Evolutionary conservation across 2,329 filamentous ascomycete genomes (phyloP).

Genomic region (Rutstroemia sp.): DNA sequence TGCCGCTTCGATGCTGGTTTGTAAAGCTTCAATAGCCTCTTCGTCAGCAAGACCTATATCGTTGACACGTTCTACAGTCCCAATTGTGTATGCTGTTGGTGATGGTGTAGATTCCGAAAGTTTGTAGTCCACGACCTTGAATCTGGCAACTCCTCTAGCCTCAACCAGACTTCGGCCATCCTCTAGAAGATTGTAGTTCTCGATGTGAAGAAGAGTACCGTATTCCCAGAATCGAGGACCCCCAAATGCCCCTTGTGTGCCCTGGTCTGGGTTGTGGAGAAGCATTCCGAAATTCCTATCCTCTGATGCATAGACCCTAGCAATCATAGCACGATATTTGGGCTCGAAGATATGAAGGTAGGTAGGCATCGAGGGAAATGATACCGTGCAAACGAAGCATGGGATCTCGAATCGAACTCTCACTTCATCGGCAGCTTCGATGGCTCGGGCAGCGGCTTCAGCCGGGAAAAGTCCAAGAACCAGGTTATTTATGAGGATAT

Average conservation of each 20-base stretch:
- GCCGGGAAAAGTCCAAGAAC: constrained; percentile 64
- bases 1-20: constrained; percentile 35
- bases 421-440: constrained; percentile 48
- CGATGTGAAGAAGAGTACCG: constrained; percentile 71
- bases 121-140: constrained; percentile 59
- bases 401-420: constrained; percentile 54
- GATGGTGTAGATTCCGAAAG: constrained; percentile 43
- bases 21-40: constrained; percentile 64
- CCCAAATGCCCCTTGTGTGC: constrained; percentile 45
- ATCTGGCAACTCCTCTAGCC: constrained; percentile 68
- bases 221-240: constrained; percentile 58
- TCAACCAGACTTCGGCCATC: constrained; percentile 81
- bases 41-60: constrained; percentile 79
- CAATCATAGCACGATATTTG: constrained; percentile 85
- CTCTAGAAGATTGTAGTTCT: constrained; percentile 63
- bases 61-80: constrained; percentile 67
- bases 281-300: constrained; percentile 81
- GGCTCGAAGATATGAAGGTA: constrained; percentile 90
- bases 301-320: constrained; percentile 61
- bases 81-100: constrained; percentile 60
- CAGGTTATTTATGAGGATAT: constrained; percentile 55
- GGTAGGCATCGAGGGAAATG: constrained; percentile 76
- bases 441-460: constrained; percentile 46
- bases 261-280: constrained; percentile 51
- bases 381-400: constrained; percentile 74